phyloP scores from a whole-genome alignment of 495 filamentous ascomycete species.

The Lasiosphaeria ovina region DNA sequence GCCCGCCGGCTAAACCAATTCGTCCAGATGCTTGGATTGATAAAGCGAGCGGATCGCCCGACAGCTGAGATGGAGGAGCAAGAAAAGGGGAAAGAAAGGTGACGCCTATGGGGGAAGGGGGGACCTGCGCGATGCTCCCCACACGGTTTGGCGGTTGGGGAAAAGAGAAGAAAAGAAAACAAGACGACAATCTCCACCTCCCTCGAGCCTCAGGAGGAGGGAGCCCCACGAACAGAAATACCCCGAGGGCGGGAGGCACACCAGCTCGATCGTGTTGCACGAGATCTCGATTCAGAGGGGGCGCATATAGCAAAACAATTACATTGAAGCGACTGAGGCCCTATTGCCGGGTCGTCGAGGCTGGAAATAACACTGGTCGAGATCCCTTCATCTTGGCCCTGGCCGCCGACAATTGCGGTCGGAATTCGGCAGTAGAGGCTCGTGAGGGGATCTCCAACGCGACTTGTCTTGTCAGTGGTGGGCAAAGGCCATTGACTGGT shows the following conservation, averaged over 20 bases:
- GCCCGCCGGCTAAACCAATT: constrained; percentile 18
- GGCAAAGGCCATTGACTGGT: not conserved
- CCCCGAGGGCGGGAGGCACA: constrained; percentile 7
- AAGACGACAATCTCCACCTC: constrained; percentile 7
- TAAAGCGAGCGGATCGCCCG: constrained; percentile 7
- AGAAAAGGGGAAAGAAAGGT: not conserved
- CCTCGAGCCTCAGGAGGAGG: constrained; percentile 18
- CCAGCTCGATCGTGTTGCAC: constrained; percentile 19
- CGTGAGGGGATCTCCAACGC: constrained; percentile 14
- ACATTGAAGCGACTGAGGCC: not conserved
- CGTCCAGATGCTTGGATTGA: constrained; percentile 14
- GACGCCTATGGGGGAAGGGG: not conserved
- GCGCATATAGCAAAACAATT: constrained; percentile 9
- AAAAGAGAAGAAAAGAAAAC: constrained; percentile 1
- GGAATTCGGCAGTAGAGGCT: not conserved
- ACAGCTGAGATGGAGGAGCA: constrained; percentile 14
- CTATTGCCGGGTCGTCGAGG: constrained; percentile 7
- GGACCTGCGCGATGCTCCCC: not conserved
- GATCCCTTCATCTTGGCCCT: constrained; percentile 1
- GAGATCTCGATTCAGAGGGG: constrained; percentile 15
- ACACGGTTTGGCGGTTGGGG: constrained; percentile 1
- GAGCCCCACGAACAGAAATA: constrained; percentile 13
- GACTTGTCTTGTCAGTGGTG: not conserved
- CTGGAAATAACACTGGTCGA: not conserved
- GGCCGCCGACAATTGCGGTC: not conserved